These are phyloP conservation scores for Eleusine indica DNA, from an alignment of 176 grass and related monocot genomes.

Conservation along the genomic window DNA sequence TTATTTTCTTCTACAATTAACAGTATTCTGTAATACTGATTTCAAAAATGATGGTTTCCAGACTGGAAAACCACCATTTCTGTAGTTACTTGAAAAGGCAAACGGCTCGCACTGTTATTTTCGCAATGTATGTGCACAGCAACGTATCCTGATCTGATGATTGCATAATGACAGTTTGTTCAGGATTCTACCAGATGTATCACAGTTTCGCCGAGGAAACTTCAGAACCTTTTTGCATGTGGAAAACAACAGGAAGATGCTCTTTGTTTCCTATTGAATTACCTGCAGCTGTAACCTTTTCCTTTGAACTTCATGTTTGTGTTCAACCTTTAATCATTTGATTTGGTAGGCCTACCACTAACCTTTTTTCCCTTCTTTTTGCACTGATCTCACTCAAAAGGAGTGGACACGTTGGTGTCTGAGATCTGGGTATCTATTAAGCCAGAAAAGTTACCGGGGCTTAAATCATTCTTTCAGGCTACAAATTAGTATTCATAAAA, in stretches of 20 bases:
- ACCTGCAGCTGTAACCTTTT: not conserved
- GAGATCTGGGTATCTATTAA: conserved; percentile 37
- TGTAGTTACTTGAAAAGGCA: not conserved
- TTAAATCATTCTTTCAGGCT: not conserved
- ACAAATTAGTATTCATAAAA: conserved; percentile 10
- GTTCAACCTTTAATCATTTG: conserved; percentile 41
- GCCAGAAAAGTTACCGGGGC: not conserved
- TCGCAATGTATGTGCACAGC: not conserved
- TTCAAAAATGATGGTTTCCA: not conserved
- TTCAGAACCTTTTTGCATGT: conserved; percentile 40
- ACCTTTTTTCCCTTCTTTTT: conserved; percentile 19
- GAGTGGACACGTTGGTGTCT: conserved; percentile 2
- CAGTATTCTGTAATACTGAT: not conserved
- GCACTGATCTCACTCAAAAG: conserved; percentile 27
- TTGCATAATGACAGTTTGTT: conserved; percentile 30
- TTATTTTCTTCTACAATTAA: not conserved
- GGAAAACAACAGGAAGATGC: conserved; percentile 32
- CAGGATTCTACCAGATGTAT: conserved; percentile 27
- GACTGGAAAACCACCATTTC: not conserved
- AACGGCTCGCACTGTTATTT: conserved; percentile 12
- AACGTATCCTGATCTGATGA: conserved; percentile 18
- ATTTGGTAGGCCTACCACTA: conserved; percentile 7
- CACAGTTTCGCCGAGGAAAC: conserved; percentile 6
- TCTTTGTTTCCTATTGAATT: conserved; percentile 31
- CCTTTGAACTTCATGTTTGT: conserved; percentile 18